Evolutionary conservation across 208 protist genomes (phyloP).

Genomic region (Leishmania mexicana): DNA sequence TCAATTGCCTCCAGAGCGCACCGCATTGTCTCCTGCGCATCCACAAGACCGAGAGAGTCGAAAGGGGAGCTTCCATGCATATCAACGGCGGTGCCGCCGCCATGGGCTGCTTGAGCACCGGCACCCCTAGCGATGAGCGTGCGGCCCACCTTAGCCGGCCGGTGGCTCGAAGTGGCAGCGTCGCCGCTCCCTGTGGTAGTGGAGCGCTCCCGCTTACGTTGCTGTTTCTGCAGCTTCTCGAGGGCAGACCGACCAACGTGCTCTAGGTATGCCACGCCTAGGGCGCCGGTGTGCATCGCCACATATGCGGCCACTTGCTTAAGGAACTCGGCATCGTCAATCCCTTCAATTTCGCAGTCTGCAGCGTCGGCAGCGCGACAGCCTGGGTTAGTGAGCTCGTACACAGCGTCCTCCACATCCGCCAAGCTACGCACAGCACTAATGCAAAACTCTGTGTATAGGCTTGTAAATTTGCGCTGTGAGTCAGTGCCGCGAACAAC

Average conservation of each 20-base stretch:
- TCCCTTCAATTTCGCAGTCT: conserved; percentile 43
- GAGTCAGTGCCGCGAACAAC: conserved; percentile 82
- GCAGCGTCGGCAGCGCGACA: conserved; percentile 35
- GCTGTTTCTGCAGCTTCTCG: conserved; percentile 38
- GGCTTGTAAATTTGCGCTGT: conserved; percentile 68
- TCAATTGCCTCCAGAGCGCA: conserved; percentile 25
- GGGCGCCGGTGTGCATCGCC: conserved; percentile 48
- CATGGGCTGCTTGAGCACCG: conserved; percentile 2
- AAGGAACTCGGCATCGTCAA: conserved; percentile 51
- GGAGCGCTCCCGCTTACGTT: conserved; percentile 39
- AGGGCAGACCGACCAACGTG: conserved; percentile 58
- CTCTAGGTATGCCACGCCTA: conserved; percentile 67
- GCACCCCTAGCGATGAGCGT: not conserved
- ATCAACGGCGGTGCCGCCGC: not conserved
- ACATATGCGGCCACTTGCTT: conserved; percentile 60
- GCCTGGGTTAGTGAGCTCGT: conserved; percentile 56
- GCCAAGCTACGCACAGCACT: conserved; percentile 49
- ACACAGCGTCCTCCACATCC: conserved; percentile 71
- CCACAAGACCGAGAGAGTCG: conserved; percentile 29
- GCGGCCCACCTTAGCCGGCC: conserved; percentile 23
- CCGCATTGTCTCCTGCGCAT: conserved; percentile 30
- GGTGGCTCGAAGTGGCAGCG: conserved; percentile 13
- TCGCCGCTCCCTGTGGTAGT: conserved; percentile 14
- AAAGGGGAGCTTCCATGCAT: conserved; percentile 2
- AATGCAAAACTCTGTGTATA: conserved; percentile 75